phyloP scores from a whole-genome alignment of 306 rosid species.

The Pterocarpus macrocarpus region DNA sequence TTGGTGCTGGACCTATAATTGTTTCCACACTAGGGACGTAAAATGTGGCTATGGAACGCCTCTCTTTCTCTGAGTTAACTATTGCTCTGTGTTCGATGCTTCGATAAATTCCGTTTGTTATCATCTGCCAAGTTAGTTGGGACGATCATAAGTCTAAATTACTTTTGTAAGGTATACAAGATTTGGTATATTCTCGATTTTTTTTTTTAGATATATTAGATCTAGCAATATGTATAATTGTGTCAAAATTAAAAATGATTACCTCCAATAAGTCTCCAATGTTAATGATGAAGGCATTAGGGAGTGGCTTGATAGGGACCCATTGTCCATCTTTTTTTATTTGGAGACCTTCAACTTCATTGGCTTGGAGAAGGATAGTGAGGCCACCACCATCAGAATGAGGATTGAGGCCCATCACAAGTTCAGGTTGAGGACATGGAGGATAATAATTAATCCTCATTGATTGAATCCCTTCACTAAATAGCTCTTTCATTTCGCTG shows the following conservation, averaged over 20 bases:
- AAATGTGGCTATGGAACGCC: constrained; percentile 58
- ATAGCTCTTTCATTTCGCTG: constrained; percentile 19
- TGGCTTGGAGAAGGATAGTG: constrained; percentile 40
- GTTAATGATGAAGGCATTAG: constrained; percentile 48
- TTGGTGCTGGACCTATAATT: constrained; percentile 57
- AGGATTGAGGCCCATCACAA: constrained; percentile 38
- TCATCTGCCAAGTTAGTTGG: constrained; percentile 43
- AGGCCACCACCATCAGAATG: constrained; percentile 45
- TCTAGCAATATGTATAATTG: no score
- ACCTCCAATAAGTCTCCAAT: constrained; percentile 54
- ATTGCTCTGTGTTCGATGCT: constrained; percentile 54
- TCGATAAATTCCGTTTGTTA: constrained; percentile 50
- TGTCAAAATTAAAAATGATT: neutral
- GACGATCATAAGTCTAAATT: no score
- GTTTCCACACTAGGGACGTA: constrained; percentile 36
- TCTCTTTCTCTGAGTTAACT: constrained; percentile 53
- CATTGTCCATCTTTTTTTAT: constrained; percentile 49
- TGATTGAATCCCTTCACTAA: constrained; percentile 33
- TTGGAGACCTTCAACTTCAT: constrained; percentile 52
- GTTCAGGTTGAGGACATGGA: constrained; percentile 46
- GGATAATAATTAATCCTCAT: constrained; percentile 45
- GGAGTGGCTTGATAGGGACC: constrained; percentile 51
- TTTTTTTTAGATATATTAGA: no score
- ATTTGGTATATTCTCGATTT: no score
- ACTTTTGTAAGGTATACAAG: no score